These are phyloP conservation scores for Phialophora expanda DNA, from an alignment of 2,329 filamentous ascomycete species.

Conservation along the genomic window DNA sequence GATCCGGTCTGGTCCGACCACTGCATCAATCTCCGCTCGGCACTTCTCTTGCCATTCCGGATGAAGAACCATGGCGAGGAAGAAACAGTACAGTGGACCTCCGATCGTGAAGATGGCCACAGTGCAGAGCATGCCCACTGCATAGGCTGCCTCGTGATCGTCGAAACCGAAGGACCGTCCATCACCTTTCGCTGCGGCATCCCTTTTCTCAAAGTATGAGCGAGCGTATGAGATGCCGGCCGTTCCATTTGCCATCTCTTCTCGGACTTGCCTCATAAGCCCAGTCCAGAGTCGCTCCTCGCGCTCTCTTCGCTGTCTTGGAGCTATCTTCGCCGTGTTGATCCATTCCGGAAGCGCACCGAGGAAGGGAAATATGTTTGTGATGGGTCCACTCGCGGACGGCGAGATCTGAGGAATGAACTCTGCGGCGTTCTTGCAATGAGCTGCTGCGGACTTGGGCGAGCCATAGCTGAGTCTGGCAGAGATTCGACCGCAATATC, in stretches of 20 bases:
- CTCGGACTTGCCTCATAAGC: conserved; percentile 37
- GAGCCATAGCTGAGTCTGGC: conserved; percentile 37
- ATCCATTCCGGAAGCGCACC: conserved; percentile 39
- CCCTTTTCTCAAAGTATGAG: conserved; percentile 38
- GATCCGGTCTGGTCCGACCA: conserved; percentile 48
- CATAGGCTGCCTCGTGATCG: conserved; percentile 40
- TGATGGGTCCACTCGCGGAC: conserved; percentile 36
- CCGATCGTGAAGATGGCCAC: conserved; percentile 41
- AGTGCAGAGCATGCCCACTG: conserved; percentile 39
- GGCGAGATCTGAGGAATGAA: conserved; percentile 41
- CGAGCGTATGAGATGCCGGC: conserved; percentile 36
- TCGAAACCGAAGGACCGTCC: conserved; percentile 34
- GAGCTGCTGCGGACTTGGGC: conserved; percentile 36
- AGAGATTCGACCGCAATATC: conserved; percentile 37
- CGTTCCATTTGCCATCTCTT: conserved; percentile 36
- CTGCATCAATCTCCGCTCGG: conserved; percentile 54
- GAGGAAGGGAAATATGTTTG: conserved; percentile 39
- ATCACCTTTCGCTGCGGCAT: conserved; percentile 24
- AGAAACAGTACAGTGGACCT: conserved; percentile 39
- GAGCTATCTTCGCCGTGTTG: conserved; percentile 35
- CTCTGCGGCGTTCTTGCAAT: conserved; percentile 40
- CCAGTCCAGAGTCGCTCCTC: conserved; percentile 40
- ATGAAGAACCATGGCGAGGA: conserved; percentile 55
- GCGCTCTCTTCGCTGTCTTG: conserved; percentile 38
- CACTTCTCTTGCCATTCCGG: conserved; percentile 55